Evolutionary conservation across 2,329 filamentous ascomycete species (phyloP).

Genomic region (Fusarium zealandicum): DNA sequence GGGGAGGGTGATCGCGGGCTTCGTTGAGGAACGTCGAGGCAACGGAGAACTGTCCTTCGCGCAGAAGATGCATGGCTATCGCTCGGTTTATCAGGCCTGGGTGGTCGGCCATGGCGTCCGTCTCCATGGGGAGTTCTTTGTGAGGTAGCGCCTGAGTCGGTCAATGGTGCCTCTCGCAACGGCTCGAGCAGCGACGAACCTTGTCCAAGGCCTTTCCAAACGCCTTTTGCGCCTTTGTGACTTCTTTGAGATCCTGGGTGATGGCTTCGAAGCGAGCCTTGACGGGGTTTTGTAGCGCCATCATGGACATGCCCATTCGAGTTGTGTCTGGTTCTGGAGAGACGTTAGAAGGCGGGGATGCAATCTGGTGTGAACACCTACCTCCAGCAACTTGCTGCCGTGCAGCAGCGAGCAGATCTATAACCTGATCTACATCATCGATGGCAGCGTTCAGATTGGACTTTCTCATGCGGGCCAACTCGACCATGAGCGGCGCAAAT

Average conservation of each 20-base stretch:
- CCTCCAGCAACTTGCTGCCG: slow-evolving; percentile 76
- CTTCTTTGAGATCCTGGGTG: slow-evolving; percentile 81
- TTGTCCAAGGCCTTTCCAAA: slow-evolving; percentile 88
- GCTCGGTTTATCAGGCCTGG: slow-evolving; percentile 85
- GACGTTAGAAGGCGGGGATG: slow-evolving; percentile 20
- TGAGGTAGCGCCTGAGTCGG: slow-evolving; percentile 48
- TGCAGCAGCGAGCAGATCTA: slow-evolving; percentile 77
- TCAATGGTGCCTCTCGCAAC: slow-evolving; percentile 18
- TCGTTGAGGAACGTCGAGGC: slow-evolving; percentile 86
- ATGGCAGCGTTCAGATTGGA: slow-evolving; percentile 74
- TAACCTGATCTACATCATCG: slow-evolving; percentile 81
- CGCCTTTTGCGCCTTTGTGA: slow-evolving; percentile 81
- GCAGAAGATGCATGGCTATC: slow-evolving; percentile 94
- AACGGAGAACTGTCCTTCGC: slow-evolving; percentile 91
- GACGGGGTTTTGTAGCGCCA: slow-evolving; percentile 85
- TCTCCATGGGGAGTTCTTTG: slow-evolving; percentile 75
- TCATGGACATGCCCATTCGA: slow-evolving; percentile 75
- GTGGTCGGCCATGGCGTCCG: slow-evolving; percentile 80
- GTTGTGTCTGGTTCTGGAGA: slow-evolving; percentile 51
- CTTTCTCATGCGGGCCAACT: slow-evolving; percentile 75
- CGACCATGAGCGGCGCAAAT: slow-evolving; percentile 69
- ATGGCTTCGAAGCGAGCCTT: slow-evolving; percentile 82
- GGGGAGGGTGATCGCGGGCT: slow-evolving; percentile 53
- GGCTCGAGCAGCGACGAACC: slow-evolving; percentile 53
- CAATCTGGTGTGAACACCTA: slow-evolving; percentile 43